Evolutionary conservation across 78 protist genomes (phyloP).

Genomic region (Dictyostelium citrinum): DNA sequence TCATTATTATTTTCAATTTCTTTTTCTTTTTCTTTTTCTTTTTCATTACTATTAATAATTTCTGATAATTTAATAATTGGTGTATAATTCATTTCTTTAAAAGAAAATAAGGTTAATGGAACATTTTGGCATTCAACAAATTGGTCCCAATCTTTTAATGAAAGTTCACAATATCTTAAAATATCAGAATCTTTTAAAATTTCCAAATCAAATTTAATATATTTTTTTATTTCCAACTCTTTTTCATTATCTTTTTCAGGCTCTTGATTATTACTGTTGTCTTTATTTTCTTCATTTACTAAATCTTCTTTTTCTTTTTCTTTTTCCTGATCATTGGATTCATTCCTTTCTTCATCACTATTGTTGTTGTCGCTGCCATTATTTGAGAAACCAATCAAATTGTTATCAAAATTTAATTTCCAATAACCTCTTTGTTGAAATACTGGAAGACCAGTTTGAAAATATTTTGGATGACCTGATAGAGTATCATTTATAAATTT

Average conservation of each 20-base stretch:
- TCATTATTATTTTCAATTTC: too few species aligned
- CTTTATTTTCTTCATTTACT: neutral
- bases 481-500: neutral
- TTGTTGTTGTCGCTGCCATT: neutral
- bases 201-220: neutral
- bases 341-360: neutral
- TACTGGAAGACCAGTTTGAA: neutral
- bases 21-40: neutral
- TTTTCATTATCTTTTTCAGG: neutral
- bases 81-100: neutral
- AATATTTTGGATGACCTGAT: neutral
- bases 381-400: neutral
- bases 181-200: neutral
- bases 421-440: constrained; percentile 7
- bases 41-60: too few species aligned
- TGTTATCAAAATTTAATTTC: neutral
- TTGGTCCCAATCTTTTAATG: neutral
- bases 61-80: neutral
- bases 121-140: neutral
- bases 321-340: neutral
- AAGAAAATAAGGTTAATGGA: neutral
- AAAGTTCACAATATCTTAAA: neutral
- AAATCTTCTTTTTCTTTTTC: neutral
- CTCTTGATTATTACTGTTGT: neutral
- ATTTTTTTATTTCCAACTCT: neutral